Evolutionary conservation across 176 grass and related monocot species (phyloP), one percentile per base, ranked within the genome.

Genomic region (Themeda triandra): DNA sequence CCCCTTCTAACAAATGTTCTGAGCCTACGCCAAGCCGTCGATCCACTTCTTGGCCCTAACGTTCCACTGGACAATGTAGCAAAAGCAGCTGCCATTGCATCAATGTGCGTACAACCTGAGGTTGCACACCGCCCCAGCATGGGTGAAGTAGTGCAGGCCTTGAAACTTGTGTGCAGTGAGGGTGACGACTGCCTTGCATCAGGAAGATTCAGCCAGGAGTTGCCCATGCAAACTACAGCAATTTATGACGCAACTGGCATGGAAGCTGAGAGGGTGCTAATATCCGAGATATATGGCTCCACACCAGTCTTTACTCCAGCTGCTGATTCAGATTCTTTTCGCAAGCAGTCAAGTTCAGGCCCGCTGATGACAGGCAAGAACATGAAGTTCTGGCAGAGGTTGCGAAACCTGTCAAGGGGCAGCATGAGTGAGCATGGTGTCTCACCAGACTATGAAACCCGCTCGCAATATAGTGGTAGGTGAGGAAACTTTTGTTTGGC

Each of bases 21-120:
- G 23, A 86, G 80, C 49, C 82, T 99, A 59, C 87, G 81, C 28
- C 74, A 87, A 70, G 92, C 94, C 17, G 87, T 94, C 0, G 96
- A 99, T 84, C 93, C 91, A 8, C 86, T 89, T 67, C 88, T 99
- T 69, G 89, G 83, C 29, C 69, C 85, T 11, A 62, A 89, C 37
- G 86, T 92, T 14, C 75, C 86, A 30, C 82, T 94, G 29, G 96
- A 99, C 84, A 92, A 69, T 65, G 87, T 89, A 53, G 93, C 93
- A 64, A 99, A 99, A 83, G 96, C 90, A 36, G 93, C 91, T 15
- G 93, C 96, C 6, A 96, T 99, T 6, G 96, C 96, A 48, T 96
- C 92, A 32, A 99, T 99, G 96, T 99, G 96, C 14, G 92, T 99
- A 45, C 96, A 99, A 48, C 91, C 96, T 66, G 96, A 99, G 78